A percentile compares a stretch with the other conserved stretches of the same genome.
Conservation (phyloP, 2,329 filamentous ascomycete genomes). For the Calonectria hawksworthii region DNA sequence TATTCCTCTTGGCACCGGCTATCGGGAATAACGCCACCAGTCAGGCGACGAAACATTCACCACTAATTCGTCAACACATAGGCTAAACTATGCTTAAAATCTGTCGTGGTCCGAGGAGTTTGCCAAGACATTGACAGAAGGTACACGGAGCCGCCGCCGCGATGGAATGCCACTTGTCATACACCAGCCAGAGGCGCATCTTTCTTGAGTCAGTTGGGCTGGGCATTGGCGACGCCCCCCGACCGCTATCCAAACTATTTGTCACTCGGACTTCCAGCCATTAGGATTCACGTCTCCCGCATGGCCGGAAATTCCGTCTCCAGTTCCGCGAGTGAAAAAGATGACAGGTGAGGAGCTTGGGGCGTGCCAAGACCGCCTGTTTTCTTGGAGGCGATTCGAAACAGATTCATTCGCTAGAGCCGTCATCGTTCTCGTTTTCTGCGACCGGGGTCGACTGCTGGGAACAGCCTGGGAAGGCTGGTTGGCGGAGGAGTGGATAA, state of each 20-base stretch:
- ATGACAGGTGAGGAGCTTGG: neutral
- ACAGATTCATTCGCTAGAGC: neutral
- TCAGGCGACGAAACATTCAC: neutral
- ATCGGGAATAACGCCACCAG: constrained; percentile 13
- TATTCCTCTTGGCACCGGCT: constrained; percentile 5
- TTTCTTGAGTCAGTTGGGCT: neutral
- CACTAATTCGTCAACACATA: neutral
- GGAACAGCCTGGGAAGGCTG: neutral
- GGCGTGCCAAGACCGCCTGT: neutral
- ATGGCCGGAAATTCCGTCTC: neutral
- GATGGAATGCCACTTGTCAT: constrained; percentile 3
- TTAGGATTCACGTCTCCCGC: neutral
- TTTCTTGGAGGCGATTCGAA: neutral
- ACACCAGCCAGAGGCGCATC: neutral
- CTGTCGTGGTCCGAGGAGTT: neutral
- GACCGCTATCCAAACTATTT: neutral
- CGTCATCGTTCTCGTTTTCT: neutral
- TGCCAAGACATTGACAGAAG: constrained; percentile 14
- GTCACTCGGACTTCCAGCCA: neutral
- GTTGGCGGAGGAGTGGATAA: neutral
- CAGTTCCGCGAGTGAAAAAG: neutral
- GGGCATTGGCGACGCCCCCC: neutral
- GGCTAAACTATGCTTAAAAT: constrained; percentile 20
- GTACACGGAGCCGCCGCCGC: neutral
- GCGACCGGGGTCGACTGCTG: neutral